phyloP scores from a whole-genome alignment of 2,329 filamentous ascomycete species.

The Neoarthrinium moseri region DNA sequence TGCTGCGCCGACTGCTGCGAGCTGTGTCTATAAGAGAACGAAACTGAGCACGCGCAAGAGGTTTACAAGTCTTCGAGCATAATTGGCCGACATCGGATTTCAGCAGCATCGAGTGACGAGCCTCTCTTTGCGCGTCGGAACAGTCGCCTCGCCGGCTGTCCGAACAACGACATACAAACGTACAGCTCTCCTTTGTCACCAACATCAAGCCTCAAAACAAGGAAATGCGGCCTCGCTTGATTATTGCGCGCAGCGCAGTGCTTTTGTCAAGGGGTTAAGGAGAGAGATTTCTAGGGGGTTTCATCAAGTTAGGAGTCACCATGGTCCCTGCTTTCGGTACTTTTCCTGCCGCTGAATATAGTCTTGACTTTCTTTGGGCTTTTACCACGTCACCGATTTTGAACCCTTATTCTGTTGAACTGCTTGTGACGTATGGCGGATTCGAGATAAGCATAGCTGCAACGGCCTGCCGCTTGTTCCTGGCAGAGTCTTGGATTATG shows the following conservation, averaged over 20 bases:
- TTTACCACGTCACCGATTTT: no score
- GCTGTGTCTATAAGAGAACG: constrained; percentile 8
- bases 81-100: no score
- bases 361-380: neutral
- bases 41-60: neutral
- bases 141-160: no score
- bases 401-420: no score
- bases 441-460: no score
- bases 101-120: no score
- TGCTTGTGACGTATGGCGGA: no score
- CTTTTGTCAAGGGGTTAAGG: neutral
- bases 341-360: neutral
- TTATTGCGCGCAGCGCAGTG: no score
- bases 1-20: constrained; percentile 14
- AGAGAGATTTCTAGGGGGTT: neutral
- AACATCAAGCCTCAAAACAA: neutral
- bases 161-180: neutral
- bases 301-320: neutral
- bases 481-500: no score
- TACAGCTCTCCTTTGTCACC: neutral
- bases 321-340: neutral
- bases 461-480: no score
- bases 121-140: no score
- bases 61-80: no score
- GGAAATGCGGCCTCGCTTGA: neutral